These are phyloP conservation scores for Camelina hispida DNA, from an alignment of 345 rosid species.

Conservation along the genomic window DNA sequence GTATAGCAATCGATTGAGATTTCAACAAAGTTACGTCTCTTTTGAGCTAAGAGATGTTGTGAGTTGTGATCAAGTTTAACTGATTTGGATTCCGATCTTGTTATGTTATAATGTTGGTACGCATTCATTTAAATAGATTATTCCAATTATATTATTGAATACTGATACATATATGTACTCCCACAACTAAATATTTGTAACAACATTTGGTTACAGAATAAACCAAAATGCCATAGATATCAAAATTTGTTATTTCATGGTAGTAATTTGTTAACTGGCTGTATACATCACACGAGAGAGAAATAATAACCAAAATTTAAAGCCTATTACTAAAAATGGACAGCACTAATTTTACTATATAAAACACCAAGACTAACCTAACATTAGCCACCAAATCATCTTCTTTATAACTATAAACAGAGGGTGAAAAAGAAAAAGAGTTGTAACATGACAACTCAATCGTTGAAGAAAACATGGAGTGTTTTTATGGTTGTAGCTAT, in stretches of 20 bases:
- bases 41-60: constrained; percentile 9
- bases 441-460: background rate
- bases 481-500: background rate
- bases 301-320: background rate
- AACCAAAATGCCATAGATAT: background rate
- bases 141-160: background rate
- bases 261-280: background rate
- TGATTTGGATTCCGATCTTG: background rate
- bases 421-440: background rate
- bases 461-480: background rate
- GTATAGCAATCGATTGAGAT: constrained; percentile 15
- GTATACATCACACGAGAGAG: background rate
- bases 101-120: background rate
- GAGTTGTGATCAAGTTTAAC: background rate
- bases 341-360: constrained; percentile 1
- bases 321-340: background rate
- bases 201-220: background rate
- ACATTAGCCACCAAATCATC: background rate
- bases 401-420: background rate
- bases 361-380: background rate
- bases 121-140: background rate
- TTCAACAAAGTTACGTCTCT: constrained; percentile 18
- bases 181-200: background rate
- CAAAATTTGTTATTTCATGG: background rate
- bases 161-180: background rate